Percentiles rank a stretch among this genome's conserved stretches.
Conservation (phyloP, 108 stramenopile species). For the Nitzschia palea region DNA sequence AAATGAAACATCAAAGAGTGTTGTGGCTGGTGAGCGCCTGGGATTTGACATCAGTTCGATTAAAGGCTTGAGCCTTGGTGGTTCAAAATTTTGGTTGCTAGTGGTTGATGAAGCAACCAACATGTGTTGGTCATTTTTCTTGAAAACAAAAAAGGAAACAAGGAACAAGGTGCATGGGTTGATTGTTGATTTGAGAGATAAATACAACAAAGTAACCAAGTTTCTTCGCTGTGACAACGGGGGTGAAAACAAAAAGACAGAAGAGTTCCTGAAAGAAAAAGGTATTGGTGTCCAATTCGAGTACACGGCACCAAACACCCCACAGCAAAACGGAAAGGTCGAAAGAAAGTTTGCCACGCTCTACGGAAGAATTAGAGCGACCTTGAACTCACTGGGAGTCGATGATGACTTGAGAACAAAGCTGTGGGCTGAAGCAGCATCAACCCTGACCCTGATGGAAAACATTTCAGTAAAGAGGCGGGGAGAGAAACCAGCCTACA, state of each 20-base stretch:
- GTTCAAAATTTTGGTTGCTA: constrained; percentile 15
- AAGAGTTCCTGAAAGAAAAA: background rate
- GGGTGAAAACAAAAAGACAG: constrained; percentile 26
- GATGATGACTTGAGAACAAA: background rate
- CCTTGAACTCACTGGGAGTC: background rate
- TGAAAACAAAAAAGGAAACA: constrained; percentile 6
- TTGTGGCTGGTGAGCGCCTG: background rate
- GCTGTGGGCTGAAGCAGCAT: constrained; percentile 6
- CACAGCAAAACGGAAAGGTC: constrained; percentile 30
- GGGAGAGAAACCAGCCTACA: background rate
- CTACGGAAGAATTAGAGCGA: background rate
- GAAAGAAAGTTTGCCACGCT: constrained; percentile 31
- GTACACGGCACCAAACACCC: constrained; percentile 28
- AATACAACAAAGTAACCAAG: background rate
- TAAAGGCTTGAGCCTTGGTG: background rate
- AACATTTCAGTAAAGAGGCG: background rate
- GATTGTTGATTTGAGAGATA: background rate
- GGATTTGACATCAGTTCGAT: constrained; percentile 6
- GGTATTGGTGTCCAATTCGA: constrained; percentile 14
- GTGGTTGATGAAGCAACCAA: constrained; percentile 25
- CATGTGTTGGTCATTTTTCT: background rate
- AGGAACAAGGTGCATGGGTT: constrained; percentile 2
- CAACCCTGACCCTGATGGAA: background rate
- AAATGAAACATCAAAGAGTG: background rate
- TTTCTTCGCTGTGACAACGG: constrained; percentile 27